Base-by-base conservation (phyloP, 2,329 filamentous ascomycete species). In the Fusarium sterilihyphosum region DNA sequence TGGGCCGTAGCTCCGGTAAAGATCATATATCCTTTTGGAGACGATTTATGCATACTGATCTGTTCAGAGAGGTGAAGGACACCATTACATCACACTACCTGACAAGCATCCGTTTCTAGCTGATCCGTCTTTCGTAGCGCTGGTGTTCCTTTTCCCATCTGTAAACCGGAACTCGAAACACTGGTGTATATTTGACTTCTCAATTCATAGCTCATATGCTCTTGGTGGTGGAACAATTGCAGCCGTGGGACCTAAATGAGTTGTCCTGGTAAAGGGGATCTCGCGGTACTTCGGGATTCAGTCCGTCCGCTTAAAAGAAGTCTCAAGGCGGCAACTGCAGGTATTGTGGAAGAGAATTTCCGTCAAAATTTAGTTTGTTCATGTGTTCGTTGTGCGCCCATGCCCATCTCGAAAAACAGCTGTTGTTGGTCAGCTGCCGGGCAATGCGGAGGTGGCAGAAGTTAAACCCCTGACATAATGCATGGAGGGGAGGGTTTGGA, bases 221-320 rank as follows among this genome's bases (percentile, higher is more conserved):
- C n/a, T 43, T 44, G 22, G 40, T 47, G n/a, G 11, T 38, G 20
- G 29, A 41, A 17, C n/a, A 31, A 29, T 40, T 60, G 18, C 33
- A 47, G 14, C 29, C 29, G 29, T 59, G 16, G 9, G 44, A n/a
- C n/a, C 22, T 29, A 33, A 33, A 47, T 65, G 26, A 50, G 38
- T 37, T 44, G 18, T 50, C 56, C 58, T 43, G 29, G 35, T 53
- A 49, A 41, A 65, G 54, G 47, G 43, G 50, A 52, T 33, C 50
- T 44, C 31, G 56, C 73, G 73, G 73, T 60, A 75, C 49, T 65
- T 74, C 73, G 73, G 73, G 73, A 75, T 61, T 61, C 61, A 58
- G 58, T 41, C 73, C 72, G 73, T 29, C 73, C 50, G 64, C 54
- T 70, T 52, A 69, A 64, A 71, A 64, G 46, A 44, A 40, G 54